Evolutionary conservation across 345 rosid genomes (phyloP).

Genomic region (Lagerstroemia speciosa): DNA sequence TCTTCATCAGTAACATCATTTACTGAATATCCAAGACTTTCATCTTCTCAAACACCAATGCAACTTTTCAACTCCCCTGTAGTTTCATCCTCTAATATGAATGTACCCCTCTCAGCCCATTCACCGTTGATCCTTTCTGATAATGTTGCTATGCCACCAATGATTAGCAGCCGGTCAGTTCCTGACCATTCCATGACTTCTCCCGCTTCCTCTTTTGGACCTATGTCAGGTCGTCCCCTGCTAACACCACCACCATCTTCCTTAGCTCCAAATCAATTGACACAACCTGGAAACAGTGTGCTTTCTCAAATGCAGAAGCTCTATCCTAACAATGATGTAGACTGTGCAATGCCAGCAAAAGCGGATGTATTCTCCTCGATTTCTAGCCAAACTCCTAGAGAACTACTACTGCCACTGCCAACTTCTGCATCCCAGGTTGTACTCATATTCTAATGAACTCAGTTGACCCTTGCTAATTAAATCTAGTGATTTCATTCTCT

Average conservation of each 20-base stretch:
- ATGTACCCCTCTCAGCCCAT: neutral
- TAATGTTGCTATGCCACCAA: neutral
- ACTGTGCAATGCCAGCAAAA: neutral
- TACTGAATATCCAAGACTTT: neutral
- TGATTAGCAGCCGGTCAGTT: neutral
- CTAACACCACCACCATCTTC: neutral
- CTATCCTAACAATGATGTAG: neutral
- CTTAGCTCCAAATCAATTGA: neutral
- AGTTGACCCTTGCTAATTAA: neutral
- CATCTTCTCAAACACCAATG: neutral
- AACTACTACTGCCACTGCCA: neutral
- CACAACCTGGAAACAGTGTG: neutral
- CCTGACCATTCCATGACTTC: constrained; percentile 1
- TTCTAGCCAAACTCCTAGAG: neutral
- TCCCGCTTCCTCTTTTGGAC: neutral
- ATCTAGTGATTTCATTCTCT: neutral
- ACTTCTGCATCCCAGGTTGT: constrained; percentile 3
- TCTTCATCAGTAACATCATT: neutral
- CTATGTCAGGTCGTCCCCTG: neutral
- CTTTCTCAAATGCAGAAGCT: neutral
- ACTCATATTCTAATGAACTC: neutral
- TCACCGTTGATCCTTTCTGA: neutral
- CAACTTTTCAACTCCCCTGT: constrained; percentile 3
- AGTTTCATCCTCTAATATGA: neutral
- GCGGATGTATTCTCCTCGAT: neutral